phyloP scores from a whole-genome alignment of 768 basidiomycete species.

The Podaxis mareebaensis region DNA sequence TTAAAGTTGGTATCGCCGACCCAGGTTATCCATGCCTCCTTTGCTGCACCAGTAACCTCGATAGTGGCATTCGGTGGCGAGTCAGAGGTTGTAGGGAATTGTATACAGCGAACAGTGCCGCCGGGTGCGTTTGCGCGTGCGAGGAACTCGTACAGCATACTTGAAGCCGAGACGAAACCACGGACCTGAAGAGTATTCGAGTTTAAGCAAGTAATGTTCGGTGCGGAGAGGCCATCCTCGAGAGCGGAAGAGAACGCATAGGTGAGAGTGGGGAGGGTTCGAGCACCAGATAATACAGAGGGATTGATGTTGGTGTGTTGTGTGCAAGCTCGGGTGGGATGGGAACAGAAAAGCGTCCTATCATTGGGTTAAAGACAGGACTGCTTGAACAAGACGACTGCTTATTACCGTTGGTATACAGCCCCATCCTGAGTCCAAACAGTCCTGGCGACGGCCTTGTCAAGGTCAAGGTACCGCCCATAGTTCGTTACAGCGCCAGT shows the following conservation, averaged over 20 bases:
- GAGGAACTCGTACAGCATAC: constrained; percentile 71
- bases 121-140: constrained; percentile 39
- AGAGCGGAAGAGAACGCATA: constrained; percentile 48
- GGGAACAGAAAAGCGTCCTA: constrained; percentile 62
- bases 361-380: constrained; percentile 25
- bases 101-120: constrained; percentile 30
- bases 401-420: constrained; percentile 48
- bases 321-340: constrained; percentile 60
- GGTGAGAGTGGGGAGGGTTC: constrained; percentile 32
- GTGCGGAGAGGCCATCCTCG: constrained; percentile 50
- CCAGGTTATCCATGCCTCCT: constrained; percentile 69
- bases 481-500: constrained; percentile 46
- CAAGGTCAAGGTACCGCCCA: constrained; percentile 69
- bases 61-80: constrained; percentile 46
- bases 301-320: constrained; percentile 45
- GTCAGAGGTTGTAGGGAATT: constrained; percentile 31
- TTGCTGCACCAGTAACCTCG: constrained; percentile 39
- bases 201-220: constrained; percentile 63
- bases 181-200: constrained; percentile 54
- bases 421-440: constrained; percentile 57
- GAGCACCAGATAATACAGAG: background rate
- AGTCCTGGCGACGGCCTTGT: constrained; percentile 56
- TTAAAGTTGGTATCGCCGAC: constrained; percentile 74
- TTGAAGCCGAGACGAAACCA: constrained; percentile 48
- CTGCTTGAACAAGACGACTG: background rate